Evolutionary conservation across 768 basidiomycete species (phyloP), one percentile per base, ranked within the genome.

Genomic region (Mycena haematopus): DNA sequence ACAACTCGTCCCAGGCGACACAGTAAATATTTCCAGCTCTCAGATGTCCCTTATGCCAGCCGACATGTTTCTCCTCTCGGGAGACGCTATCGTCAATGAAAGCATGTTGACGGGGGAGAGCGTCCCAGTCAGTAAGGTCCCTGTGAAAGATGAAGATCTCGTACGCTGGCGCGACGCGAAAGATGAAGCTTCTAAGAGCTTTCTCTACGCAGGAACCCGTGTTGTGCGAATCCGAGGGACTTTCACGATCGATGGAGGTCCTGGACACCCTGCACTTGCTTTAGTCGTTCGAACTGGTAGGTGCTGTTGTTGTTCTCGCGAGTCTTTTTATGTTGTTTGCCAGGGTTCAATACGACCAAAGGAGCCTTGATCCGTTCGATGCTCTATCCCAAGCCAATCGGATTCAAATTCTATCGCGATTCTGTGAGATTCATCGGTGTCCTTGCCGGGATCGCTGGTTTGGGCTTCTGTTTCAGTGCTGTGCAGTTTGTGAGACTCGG

Each of bases 41-140:
- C 83, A 85, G 25, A 81, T 96, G 9, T 77, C 84, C 10, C 75
- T 88, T 33, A 82, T 99, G 66, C 97, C 97, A 3, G 92, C 93
- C 15, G 97, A 99, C 73, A 82, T 96, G 65, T 85, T 98, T 66
- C 82, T 99, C 9, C 86, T 99, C 29, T 93, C 94, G 2, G 97
- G 97, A 1, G 97, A 99, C 74, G 95, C 95, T 1, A 96, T 99
- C 60, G 91, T 99, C 53, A 99, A 99, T 73, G 97, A 99, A 77
- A 96, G 95, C 65, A 99, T 99, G 97, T 85, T 99, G 24, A 99
- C 97, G 0, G 97, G 97, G 14, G 97, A 99, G 77, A 97, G 95
- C 66, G 93, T 99, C 0, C 97, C 97, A 2, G 94, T 99, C 54
- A 92, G 92, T 73, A 99, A 99, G 73, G 76, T 85, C 21, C 91